Evolutionary conservation across 768 basidiomycete species (phyloP), one percentile per base, ranked within the genome.

Genomic region (Russula foetens): DNA sequence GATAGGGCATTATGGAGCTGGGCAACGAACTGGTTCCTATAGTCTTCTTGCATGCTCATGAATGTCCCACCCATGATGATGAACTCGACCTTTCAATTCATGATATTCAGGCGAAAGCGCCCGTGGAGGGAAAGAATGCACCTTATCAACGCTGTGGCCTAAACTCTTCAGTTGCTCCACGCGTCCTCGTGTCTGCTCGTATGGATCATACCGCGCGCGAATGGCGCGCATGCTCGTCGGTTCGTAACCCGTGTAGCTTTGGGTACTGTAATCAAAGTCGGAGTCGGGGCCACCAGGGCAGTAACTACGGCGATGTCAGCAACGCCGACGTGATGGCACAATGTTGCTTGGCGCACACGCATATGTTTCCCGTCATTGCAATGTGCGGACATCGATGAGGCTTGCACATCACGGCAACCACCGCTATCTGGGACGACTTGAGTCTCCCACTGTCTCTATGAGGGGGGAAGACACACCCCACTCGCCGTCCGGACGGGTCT

Each of bases 381-480:
- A 99, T 98, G 75, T 99, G 97, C 4, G 97, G 97, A 78, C 97
- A 99, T 56, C 97, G 84, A 78, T 99, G 97, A 1, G 97, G 97
- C 70, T 98, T 99, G 77, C 94, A 96, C 97, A 99, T 99, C n/a
- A 99, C 96, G 9, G 97, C 97, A 15, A 99, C 97, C 24, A 98
- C 96, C 17, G 96, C 97, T 60, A 98, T 95, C 93, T 96, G 48
- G 35, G 19, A 46, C 31, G 26, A 17, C 21, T 29, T 53, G 56
- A 39, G 17, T 31, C 15, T 54, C 31, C 17, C n/a, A 21, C 9
- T 23, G 54, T 19, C 9, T 7, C 8, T 45, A 44, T 39, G 26
- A 47, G n/a, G 38, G 15, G 31, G n/a, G 47, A 46, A n/a, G 8
- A 79, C 86, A 69, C 67, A 95, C 95, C 60, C 97, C 96, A 73